Percentiles rank a stretch among this genome's conserved stretches.
These are phyloP conservation scores for Ceratocystis colombiana DNA, from an alignment of 2,329 filamentous ascomycete genomes.

Conservation along the genomic window DNA sequence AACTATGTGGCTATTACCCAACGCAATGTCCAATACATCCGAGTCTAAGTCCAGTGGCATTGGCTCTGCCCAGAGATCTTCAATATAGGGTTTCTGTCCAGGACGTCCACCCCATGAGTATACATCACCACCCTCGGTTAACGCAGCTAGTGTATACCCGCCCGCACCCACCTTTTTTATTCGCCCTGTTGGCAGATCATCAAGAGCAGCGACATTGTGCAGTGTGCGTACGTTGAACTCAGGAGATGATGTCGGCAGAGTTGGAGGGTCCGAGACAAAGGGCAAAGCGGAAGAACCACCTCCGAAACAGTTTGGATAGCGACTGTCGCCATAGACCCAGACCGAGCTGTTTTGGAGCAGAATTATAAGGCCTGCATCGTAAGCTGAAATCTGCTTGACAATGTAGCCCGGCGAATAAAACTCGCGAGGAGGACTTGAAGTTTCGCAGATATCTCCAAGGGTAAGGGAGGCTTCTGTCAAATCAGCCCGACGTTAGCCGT, in stretches of 20 bases:
- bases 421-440: background rate
- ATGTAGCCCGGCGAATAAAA: background rate
- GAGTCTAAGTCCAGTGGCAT: conserved; percentile 38
- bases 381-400: conserved; percentile 39
- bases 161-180: conserved; percentile 46
- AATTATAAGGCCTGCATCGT: conserved; percentile 42
- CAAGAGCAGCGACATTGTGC: conserved; percentile 31
- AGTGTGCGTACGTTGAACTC: background rate
- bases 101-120: conserved; percentile 49
- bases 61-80: conserved; percentile 30
- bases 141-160: conserved; percentile 48
- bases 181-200: conserved; percentile 40
- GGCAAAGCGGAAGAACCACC: conserved; percentile 30
- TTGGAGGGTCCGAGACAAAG: background rate
- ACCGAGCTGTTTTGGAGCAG: conserved; percentile 39
- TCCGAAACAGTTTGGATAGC: conserved; percentile 45
- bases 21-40: conserved; percentile 47
- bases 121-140: conserved; percentile 48
- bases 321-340: conserved; percentile 47
- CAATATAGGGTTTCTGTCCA: conserved; percentile 21
- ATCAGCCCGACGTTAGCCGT: background rate
- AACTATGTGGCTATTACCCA: conserved; percentile 51
- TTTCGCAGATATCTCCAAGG: conserved; percentile 2
- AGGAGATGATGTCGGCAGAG: background rate
- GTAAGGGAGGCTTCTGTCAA: background rate